Base-by-base conservation (phyloP, 208 protist species). In the Acanthamoeba healyi region DNA sequence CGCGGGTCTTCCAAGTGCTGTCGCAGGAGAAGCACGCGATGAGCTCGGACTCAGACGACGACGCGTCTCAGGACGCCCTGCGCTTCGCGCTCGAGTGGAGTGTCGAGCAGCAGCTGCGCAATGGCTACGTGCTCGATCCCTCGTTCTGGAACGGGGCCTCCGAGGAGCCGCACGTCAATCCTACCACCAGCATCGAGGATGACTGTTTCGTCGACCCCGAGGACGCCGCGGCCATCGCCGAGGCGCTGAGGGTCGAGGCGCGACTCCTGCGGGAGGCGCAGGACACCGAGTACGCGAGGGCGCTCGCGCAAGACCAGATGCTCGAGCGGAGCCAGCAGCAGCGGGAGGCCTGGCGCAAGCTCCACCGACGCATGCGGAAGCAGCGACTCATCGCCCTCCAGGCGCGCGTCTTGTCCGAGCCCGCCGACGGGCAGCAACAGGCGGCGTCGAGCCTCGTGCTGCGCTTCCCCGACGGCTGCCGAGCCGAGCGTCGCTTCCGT, bases 1-100 rank as follows among this genome's bases (percentile, higher is more conserved):
- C 40, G 6, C 70, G 70, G 15, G 26, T 79, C 38, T 44, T 32
- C 36, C 70, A 79, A 19, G 70, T 79, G 34, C 70, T 79, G 19
- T 79, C 70, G 10, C 70, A 79, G 70, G 70, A 79, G 70, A 79
- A 79, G 70, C 34, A 79, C 70, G 36, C 70, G 9, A 40, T 79
- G 70, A 67, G 58, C n/a, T n/a, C n/a, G n/a, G 29, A 34, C 58
- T 58, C 51, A 26, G 58, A 67, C 58, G 70, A 79, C 12, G 40
- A 79, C 70, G 17, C 17, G 5, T 32, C 12, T 22, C 2, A 49
- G 36, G 70, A 46, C 70, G 36, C 70, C 70, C 38, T 79, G 14
- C 34, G 70, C 32, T 36, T 79, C 17, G 70, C 70, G 70, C 36
- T 79, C 38, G 70, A 79, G 36, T 36, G 42, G 26, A 79, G 70